Percentiles rank a stretch among this genome's conserved stretches.
Evolutionary conservation across 768 basidiomycete species (phyloP).

Genomic region (Leccinum imitatum): DNA sequence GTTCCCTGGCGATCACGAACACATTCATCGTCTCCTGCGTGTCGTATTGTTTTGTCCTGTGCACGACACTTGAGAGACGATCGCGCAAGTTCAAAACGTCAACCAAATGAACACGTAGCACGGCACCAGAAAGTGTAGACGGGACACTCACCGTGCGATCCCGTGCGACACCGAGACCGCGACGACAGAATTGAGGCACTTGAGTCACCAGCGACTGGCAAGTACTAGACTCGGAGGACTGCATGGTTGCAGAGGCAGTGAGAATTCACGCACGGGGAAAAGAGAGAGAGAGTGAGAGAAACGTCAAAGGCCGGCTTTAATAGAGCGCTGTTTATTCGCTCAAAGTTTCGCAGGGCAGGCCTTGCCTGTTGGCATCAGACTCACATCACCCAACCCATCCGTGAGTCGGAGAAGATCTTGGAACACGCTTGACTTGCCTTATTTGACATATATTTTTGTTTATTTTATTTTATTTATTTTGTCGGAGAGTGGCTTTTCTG

Average conservation of each 20-base stretch:
- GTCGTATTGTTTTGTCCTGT: conserved; percentile 1
- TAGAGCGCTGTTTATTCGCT: not conserved
- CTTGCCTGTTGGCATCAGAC: not conserved
- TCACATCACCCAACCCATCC: conserved; percentile 10
- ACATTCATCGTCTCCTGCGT: not conserved
- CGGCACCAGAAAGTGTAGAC: not conserved
- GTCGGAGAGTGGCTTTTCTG: no score
- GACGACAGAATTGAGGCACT: not conserved
- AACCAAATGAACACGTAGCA: not conserved
- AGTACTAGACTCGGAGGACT: not conserved
- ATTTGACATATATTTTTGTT: not conserved
- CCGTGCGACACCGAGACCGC: not conserved
- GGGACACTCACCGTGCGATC: conserved; percentile 15
- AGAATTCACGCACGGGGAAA: not conserved
- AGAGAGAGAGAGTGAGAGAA: not conserved
- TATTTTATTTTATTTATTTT: not conserved
- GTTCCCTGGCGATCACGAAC: not conserved
- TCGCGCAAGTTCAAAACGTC: conserved; percentile 1
- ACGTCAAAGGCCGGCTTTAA: conserved; percentile 5
- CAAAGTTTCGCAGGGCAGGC: conserved; percentile 8
- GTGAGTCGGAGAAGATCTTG: not conserved
- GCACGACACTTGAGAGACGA: not conserved
- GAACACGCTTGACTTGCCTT: not conserved
- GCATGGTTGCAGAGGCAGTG: not conserved
- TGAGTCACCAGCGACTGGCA: not conserved